Base-by-base conservation (phyloP, 164 flowering plant species). In the Akebia trifoliata region DNA sequence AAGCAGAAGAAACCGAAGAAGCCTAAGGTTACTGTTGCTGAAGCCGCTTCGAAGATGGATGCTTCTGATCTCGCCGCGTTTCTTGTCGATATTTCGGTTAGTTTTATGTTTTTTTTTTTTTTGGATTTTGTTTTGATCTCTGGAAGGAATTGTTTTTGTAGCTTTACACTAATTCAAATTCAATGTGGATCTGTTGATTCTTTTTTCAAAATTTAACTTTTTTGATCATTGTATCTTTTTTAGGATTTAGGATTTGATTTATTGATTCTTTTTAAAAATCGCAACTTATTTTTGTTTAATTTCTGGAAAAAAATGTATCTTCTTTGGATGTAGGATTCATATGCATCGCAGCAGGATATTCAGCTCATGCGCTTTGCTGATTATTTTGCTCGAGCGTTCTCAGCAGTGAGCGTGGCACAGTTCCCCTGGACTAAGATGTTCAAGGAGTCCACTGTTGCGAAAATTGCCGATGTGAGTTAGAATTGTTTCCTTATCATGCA, bases 331-430 rank as follows among this genome's bases (percentile, higher is more conserved):
- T 40, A 87, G 95, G 76, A 38, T 7, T 78, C 91, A 29, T 87
- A 76, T 60, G 85, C 74, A 53, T 15, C 61, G 17, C 81, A 83
- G 64, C 81, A 79, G 58, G 83, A 81, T 38, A 81, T 87, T 38
- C 89, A 76, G 66, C 58, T 87, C 42, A 85, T 83, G 89, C 60
- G 95, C 37, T 84, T 87, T 51, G 95, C 91, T 2, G 95, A 87
- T 77, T 85, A 84, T 36, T 87, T 82, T 51, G 91, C 81, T 1
- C 75, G 84, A 0, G 87, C 85, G 0, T 85, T 87, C 62, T 49
- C 87, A 0, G 14, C 61, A 1, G 91, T 85, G 30, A 64, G 62
- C 32, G 61, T 80, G 1, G 62, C 85, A 0, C 91, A 87, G 59
- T 84, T 87, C 59, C 95, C 91, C 0, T 87, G 91, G 91, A 44